Evolutionary conservation across 768 basidiomycete genomes (phyloP), one percentile per base, ranked within the genome.

Genomic region (Suillus subalutaceus): DNA sequence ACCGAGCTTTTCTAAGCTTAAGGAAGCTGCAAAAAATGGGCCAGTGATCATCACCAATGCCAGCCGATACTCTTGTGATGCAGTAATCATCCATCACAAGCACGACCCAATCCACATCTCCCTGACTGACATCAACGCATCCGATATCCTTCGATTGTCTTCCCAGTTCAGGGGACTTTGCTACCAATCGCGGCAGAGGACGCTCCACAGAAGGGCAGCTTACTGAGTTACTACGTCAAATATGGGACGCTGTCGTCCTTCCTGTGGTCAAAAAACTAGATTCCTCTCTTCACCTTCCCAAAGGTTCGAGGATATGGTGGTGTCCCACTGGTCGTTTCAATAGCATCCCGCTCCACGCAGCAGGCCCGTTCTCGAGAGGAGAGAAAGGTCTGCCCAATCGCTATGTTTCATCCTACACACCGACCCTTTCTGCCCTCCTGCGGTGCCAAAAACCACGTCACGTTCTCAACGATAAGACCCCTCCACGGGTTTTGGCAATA

Each of bases 341-440:
- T 3, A 76, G 77, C 30, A 66, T 83, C 59, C 82, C 82, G 3
- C 71, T 83, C 15, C 82, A 83, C 30, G 81, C 80, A 2, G 82
- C 82, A 41, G 75, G 77, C 3, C 70, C 71, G 4, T 81, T 80
- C 44, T 56, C 61, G 37, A 62, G 23, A 23, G 62, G 63, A 56
- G 68, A 62, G 6, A 61, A 65, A 2, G 40, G 44, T 8, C n/a
- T 72, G 15, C 62, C 66, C 9, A 66, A 74, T 9, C 6, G 40
- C 35, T 77, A 75, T 43, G 37, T 77, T 12, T 71, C 72, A 38
- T 76, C 75, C 37, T 76, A 76, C 60, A 74, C 73, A 3, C 73
- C 72, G 0, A 73, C 75, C 0, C 68, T 77, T 26, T 66, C 73
- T 23, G 66, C 74, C 0, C 65, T 77, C 41, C 63, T 73, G 59